Conservation (phyloP, 345 rosid genomes). For the Camelina laxa region DNA sequence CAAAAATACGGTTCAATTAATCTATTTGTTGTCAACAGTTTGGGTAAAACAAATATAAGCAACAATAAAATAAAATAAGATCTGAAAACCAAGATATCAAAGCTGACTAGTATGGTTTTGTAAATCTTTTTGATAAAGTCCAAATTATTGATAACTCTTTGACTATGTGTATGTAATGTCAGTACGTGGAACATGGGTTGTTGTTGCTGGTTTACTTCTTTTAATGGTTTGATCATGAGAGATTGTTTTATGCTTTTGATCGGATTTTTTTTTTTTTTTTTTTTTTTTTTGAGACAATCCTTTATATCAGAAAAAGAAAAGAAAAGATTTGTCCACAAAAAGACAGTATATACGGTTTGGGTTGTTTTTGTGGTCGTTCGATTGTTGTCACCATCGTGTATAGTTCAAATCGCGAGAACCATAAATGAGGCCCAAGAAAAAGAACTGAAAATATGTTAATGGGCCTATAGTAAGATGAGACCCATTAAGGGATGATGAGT, state of each 20-base stretch:
- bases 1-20: too few relatives aligned
- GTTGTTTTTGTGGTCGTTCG: background rate
- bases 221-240: background rate
- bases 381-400: background rate
- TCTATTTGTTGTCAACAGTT: background rate
- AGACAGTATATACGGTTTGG: background rate
- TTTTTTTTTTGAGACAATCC: background rate
- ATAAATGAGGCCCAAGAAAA: conserved; percentile 17
- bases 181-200: conserved; percentile 34
- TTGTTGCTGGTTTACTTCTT: conserved; percentile 5
- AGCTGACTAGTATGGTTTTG: background rate
- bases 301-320: background rate
- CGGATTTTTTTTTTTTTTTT: background rate
- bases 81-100: background rate
- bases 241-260: background rate
- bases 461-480: conserved; percentile 4
- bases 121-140: conserved; percentile 7
- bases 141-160: conserved; percentile 22
- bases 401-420: background rate
- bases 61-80: background rate
- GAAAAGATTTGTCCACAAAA: background rate
- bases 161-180: conserved; percentile 33
- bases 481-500: conserved; percentile 1
- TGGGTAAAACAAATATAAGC: too few relatives aligned
- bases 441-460: background rate